Percentiles rank a stretch among this genome's conserved stretches.
Evolutionary conservation across 192 early-diverging fungal species (phyloP).

Genomic region (Backusella luteola): DNA sequence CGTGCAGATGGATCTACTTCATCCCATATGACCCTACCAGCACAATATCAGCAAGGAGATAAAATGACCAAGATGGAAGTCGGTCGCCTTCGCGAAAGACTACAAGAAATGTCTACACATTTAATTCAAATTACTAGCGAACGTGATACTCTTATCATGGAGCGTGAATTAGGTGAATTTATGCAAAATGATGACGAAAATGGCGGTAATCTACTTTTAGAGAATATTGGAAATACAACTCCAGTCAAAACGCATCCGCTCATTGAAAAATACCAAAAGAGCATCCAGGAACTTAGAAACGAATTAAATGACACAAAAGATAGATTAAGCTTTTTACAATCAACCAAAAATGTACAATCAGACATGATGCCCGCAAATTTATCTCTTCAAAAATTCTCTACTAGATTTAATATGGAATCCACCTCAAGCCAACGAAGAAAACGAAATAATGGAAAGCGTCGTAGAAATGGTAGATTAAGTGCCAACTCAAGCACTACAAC

Average conservation of each 20-base stretch:
- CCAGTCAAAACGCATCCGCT: slow-evolving; percentile 31
- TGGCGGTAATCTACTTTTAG: not conserved
- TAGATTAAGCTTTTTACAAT: slow-evolving; percentile 16
- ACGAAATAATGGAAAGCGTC: slow-evolving; percentile 1
- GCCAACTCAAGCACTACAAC: slow-evolving; percentile 15
- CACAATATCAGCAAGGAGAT: slow-evolving; percentile 34
- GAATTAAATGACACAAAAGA: slow-evolving; percentile 34
- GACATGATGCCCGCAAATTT: not conserved
- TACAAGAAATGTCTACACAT: slow-evolving; percentile 39
- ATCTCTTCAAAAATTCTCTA: not conserved
- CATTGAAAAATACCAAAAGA: slow-evolving; percentile 29
- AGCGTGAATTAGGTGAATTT: slow-evolving; percentile 37
- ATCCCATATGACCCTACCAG: slow-evolving; percentile 7
- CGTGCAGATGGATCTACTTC: slow-evolving; percentile 33
- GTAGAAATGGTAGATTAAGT: slow-evolving; percentile 1
- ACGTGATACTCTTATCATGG: slow-evolving; percentile 52
- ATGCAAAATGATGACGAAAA: slow-evolving; percentile 34
- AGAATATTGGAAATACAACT: slow-evolving; percentile 5
- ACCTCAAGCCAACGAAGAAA: slow-evolving; percentile 8
- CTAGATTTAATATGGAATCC: not conserved
- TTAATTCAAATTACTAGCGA: slow-evolving; percentile 45
- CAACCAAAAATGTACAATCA: not conserved
- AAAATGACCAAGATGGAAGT: slow-evolving; percentile 42
- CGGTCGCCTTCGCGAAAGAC: slow-evolving; percentile 44
- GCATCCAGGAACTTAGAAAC: slow-evolving; percentile 23